Evolutionary conservation across 257 asterid genomes (phyloP), one percentile per base, ranked within the genome.

Genomic region (Gardenia jasminoides): DNA sequence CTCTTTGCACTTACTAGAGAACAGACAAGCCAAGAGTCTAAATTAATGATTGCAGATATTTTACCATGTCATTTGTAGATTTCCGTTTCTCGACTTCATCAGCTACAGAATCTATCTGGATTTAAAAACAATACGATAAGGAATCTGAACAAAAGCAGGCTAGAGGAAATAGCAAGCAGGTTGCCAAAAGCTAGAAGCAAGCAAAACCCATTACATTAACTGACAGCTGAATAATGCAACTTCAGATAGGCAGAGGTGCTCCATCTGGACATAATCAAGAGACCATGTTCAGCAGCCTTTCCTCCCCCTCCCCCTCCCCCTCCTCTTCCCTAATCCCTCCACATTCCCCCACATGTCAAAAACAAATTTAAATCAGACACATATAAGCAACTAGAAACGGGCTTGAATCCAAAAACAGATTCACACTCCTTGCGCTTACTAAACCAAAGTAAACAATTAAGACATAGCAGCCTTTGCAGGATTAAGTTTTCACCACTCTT

Each of bases 81-180:
- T 88, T 93, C 83, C 71, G 81, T 80, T 89, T 85, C 90, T 90
- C 98, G 54, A 95, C 96, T 90, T 95, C 97, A 84, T 93, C 97
- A 50, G 98, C 97, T 73, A 95, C 93, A 79, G 92, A 88, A 86
- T 95, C 99, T 87, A 95, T 86, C 99, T 93, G 91, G 72, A 86
- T 76, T 48, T 26, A 72, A 67, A 80, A 64, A 78, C 39, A 70
- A 46, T 39, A 50, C 50, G 61, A 59, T 79, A 43, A 76, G 50
- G 69, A 74, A 46, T 48, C 46, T 31, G 62, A 75, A 73, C 59
- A 58, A 70, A 59, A 77, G 64, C 46, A 43, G 1, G 31, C 61
- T n/a, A 75, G 43, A 47, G 15, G n/a, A 47, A 75, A 52, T 50
- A 31, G 61, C 59, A 65, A 52, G 47, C 50, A 48, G 74, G 30